Evolutionary conservation across 192 early-diverging fungal species (phyloP).

Genomic region (Coemansia sp.): DNA sequence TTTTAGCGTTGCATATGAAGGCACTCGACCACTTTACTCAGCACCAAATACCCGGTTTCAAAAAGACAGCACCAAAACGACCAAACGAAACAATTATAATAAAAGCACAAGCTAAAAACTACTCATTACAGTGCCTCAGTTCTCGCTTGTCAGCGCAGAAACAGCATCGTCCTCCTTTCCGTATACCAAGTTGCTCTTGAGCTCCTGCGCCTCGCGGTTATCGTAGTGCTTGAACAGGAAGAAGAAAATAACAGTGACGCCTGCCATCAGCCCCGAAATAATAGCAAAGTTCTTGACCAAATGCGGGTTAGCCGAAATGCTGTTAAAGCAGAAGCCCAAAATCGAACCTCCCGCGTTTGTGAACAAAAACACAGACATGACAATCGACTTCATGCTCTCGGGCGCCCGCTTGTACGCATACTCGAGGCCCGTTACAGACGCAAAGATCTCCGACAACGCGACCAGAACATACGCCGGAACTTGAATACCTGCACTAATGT

Average conservation of each 20-base stretch:
- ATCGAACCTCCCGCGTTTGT: constrained; percentile 61
- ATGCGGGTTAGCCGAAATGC: constrained; percentile 57
- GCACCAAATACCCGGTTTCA: too few relatives aligned
- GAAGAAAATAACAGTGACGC: constrained; percentile 51
- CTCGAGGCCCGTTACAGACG: constrained; percentile 67
- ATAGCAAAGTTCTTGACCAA: constrained; percentile 66
- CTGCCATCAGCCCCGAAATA: constrained; percentile 54
- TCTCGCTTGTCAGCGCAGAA: too few relatives aligned
- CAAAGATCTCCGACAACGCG: constrained; percentile 62
- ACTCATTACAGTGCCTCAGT: too few relatives aligned
- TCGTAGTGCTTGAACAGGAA: constrained; percentile 60
- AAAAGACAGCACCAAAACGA: too few relatives aligned
- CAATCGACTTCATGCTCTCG: constrained; percentile 62
- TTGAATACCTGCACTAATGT: constrained; percentile 59
- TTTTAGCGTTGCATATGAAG: too few relatives aligned
- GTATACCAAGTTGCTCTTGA: constrained; percentile 1
- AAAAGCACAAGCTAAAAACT: too few relatives aligned
- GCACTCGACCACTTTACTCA: too few relatives aligned
- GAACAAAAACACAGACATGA: constrained; percentile 61
- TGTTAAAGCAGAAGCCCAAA: constrained; percentile 60
- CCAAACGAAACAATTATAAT: not conserved
- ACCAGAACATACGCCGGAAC: constrained; percentile 60
- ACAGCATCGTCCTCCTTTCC: not conserved
- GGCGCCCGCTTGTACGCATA: constrained; percentile 66
- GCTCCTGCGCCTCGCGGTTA: constrained; percentile 29